Base-by-base conservation (phyloP, 768 basidiomycete genomes). In the Pisolithus tinctorius region DNA sequence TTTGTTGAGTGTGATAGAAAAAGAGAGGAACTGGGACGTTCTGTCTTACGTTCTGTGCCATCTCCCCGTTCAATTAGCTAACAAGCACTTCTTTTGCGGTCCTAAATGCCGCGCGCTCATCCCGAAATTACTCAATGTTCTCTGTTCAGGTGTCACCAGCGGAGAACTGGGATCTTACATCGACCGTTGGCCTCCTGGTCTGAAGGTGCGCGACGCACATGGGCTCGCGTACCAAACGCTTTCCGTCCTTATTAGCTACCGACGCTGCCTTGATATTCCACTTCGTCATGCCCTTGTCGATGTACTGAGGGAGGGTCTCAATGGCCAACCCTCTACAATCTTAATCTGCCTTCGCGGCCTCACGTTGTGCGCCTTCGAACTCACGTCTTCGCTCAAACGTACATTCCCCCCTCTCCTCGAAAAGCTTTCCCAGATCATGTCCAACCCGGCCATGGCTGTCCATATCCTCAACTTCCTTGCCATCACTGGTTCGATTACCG, bases 31-130 rank as follows among this genome's bases (percentile, higher is more conserved):
- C 55, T 98, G 95, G 94, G 96, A 98, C 52, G 74, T 98, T 38
- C 75, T 96, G 10, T 92, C 93, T 2, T 98, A 96, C 61, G 74
- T 93, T 4, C 75, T 99, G 4, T 92, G 88, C 61, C 88, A 95
- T 69, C 76, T 99, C 0, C 94, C 96, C 1, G 76, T 83, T 8
- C 93, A 98, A 63, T 77, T 98, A 9, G 75, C 88, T 51, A 98
- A 98, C 77, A 98, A 97, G 66, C 93, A 98, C 60, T 76, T 97
- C 48, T 94, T 96, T 67, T 96, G 94, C 62, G 96, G 96, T 1
- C 90, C 90, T 0, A 81, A 82, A 47, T 83, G 87, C 27, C 74
- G 83, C n/a, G 68, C 63, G 13, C 77, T 79, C 9, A 77, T 94
- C 20, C 72, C 80, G 5, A 74, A 71, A 45, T 69, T 97, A 31